Evolutionary conservation across 1,284 basidiomycete genomes (phyloP).

Genomic region (Sporisorium scitamineum): DNA sequence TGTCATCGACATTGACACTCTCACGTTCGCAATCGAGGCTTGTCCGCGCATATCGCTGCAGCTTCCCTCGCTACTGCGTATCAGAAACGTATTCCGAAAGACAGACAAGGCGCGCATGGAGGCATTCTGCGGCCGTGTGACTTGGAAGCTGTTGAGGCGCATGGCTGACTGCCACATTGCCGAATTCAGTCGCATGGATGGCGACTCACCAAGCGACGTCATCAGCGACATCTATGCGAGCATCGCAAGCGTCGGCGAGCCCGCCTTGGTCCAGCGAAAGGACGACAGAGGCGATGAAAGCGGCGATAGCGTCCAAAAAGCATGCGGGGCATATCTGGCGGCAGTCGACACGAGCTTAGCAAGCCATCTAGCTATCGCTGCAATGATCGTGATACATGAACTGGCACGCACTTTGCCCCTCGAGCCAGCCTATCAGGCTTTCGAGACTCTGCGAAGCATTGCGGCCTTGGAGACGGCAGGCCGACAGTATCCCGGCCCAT

Average conservation of each 20-base stretch:
- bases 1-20: slow-evolving; percentile 23
- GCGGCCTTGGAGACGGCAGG: no score
- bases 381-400: slow-evolving; percentile 19
- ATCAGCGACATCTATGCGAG: slow-evolving; percentile 34
- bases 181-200: not conserved
- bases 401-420: slow-evolving; percentile 17
- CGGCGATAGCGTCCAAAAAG: not conserved
- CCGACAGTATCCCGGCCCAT: not conserved
- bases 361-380: slow-evolving; percentile 12
- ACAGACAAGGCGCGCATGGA: not conserved
- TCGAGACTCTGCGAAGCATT: slow-evolving; percentile 21
- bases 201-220: slow-evolving; percentile 23
- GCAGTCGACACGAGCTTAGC: slow-evolving; percentile 14
- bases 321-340: slow-evolving; percentile 7
- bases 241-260: slow-evolving; percentile 18
- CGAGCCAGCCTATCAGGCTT: slow-evolving; percentile 22
- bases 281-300: not conserved
- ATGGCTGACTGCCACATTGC: slow-evolving; percentile 5
- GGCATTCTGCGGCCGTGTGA: slow-evolving; percentile 16
- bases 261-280: slow-evolving; percentile 9
- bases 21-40: slow-evolving; percentile 78
- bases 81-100: slow-evolving; percentile 22
- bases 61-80: slow-evolving; percentile 27
- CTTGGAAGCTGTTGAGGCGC: slow-evolving; percentile 29
- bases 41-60: slow-evolving; percentile 34